Conservation (phyloP, 306 rosid species). For the Luffa aegyptiaca region DNA sequence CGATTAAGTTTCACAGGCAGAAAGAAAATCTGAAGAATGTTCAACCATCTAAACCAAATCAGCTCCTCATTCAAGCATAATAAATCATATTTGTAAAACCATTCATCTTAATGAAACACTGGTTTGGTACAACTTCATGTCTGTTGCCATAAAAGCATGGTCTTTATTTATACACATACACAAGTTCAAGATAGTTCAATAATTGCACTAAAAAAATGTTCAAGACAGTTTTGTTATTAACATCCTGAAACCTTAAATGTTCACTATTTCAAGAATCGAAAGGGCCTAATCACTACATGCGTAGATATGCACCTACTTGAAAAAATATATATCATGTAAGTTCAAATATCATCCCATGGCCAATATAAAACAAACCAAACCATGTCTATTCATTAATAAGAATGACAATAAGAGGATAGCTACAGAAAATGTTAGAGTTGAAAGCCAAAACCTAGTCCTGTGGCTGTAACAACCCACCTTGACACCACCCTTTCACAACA, state of each 20-base stretch:
- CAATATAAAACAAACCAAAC: neutral
- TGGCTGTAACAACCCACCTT: neutral
- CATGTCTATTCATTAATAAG: neutral
- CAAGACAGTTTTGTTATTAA: neutral
- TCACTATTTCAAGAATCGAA: neutral
- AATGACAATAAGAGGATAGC: neutral
- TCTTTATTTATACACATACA: neutral
- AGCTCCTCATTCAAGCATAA: neutral
- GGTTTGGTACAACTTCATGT: neutral
- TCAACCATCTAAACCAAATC: neutral
- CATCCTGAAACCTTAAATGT: neutral
- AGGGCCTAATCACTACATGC: neutral
- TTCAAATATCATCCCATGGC: neutral
- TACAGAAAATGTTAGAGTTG: neutral
- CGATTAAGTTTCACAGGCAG: neutral
- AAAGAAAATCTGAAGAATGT: neutral
- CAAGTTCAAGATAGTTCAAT: neutral
- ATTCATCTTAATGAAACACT: neutral
- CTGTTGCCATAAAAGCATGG: neutral
- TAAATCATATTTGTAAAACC: neutral
- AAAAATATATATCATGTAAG: neutral
- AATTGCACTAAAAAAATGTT: neutral
- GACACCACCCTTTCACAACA: neutral
- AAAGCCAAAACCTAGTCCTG: slow-evolving; percentile 1
- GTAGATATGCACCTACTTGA: neutral